Conservation (phyloP, 495 filamentous ascomycete species). For the Neurospora tetraspora region DNA sequence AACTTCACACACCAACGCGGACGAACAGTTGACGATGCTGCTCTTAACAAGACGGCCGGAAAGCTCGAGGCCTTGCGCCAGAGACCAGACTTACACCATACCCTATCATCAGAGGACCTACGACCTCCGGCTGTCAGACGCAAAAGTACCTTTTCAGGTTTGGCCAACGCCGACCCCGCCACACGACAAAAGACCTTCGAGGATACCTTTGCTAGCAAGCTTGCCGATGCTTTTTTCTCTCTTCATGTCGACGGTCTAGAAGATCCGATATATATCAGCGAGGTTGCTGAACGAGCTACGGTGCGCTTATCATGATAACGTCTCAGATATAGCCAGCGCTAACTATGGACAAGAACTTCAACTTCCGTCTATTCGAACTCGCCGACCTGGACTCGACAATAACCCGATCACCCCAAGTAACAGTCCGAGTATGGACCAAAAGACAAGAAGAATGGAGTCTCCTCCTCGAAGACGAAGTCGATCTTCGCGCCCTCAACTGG, state of each 20-base stretch:
- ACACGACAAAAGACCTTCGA: constrained; percentile 68
- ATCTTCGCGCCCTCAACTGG: constrained; percentile 65
- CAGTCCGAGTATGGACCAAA: constrained; percentile 70
- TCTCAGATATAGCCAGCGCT: background rate
- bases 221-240: constrained; percentile 86
- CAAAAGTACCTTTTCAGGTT: constrained; percentile 50
- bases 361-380: constrained; percentile 80
- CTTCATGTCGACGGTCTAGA: constrained; percentile 56
- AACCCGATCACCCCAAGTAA: constrained; percentile 53
- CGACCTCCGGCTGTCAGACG: constrained; percentile 40
- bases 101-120: constrained; percentile 63
- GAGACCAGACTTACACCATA: constrained; percentile 47
- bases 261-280: constrained; percentile 84
- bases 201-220: constrained; percentile 55
- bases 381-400: constrained; percentile 53
- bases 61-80: constrained; percentile 58
- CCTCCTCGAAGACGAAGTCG: constrained; percentile 61
- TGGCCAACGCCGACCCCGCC: constrained; percentile 55
- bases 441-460: constrained; percentile 49
- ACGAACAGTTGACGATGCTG: constrained; percentile 78
- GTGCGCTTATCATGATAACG: constrained; percentile 22
- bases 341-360: constrained; percentile 52
- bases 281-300: constrained; percentile 65
- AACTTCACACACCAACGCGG: constrained; percentile 53
- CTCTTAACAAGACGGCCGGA: constrained; percentile 60